Evolutionary conservation across 306 rosid species (phyloP).

Genomic region (Coriaria nepalensis): DNA sequence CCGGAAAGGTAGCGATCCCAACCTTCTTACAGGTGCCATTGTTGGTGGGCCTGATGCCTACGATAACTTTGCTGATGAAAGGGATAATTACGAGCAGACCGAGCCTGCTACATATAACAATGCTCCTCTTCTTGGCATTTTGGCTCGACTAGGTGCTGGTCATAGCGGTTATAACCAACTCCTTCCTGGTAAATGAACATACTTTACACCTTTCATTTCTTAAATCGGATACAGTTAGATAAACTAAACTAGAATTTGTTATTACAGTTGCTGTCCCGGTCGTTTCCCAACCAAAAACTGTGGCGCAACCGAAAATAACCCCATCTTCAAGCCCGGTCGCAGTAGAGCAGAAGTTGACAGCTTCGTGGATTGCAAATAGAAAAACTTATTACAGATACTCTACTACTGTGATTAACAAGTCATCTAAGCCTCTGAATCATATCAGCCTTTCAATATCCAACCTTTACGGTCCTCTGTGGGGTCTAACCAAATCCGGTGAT

Average conservation of each 20-base stretch:
- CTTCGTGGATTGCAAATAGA: conserved; percentile 66
- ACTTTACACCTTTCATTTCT: background rate
- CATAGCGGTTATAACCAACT: conserved; percentile 65
- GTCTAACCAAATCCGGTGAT: conserved; percentile 50
- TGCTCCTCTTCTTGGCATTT: conserved; percentile 85
- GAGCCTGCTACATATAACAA: conserved; percentile 99
- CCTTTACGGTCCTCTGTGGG: conserved; percentile 95
- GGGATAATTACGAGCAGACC: conserved; percentile 90
- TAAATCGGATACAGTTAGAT: background rate
- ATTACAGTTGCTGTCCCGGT: conserved; percentile 48
- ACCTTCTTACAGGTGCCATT: conserved; percentile 69
- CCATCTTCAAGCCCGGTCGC: conserved; percentile 59
- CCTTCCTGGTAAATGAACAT: conserved; percentile 84
- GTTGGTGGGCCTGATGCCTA: conserved; percentile 99
- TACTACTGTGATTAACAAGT: conserved; percentile 64
- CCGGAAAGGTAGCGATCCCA: conserved; percentile 68
- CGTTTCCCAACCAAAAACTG: conserved; percentile 30
- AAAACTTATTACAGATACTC: conserved; percentile 77
- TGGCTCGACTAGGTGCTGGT: conserved; percentile 66
- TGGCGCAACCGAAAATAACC: conserved; percentile 31
- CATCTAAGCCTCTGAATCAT: conserved; percentile 42
- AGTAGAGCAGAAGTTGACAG: conserved; percentile 55
- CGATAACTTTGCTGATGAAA: conserved; percentile 88
- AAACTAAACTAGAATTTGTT: background rate
- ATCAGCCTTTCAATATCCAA: conserved; percentile 50